Evolutionary conservation across 495 filamentous ascomycete genomes (phyloP), one percentile per base, ranked within the genome.

Genomic region (Thermochaetoides thermophila): DNA sequence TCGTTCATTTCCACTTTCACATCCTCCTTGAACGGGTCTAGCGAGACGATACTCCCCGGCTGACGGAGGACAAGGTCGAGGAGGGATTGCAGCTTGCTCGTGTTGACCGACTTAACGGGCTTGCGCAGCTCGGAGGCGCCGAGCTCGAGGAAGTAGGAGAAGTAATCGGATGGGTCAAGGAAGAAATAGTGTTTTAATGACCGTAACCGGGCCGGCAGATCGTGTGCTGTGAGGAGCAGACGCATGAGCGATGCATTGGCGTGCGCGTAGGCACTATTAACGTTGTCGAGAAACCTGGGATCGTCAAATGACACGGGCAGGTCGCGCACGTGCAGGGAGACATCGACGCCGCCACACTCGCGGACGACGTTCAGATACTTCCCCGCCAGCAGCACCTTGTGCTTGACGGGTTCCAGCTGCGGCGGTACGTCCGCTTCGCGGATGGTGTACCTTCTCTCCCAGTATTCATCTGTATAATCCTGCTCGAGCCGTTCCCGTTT

Each of bases 161-260:
- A 97, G 56, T 93, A 97, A 49, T 97, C 89, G 1, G 89, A 95
- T 3, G 85, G 78, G 43, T 96, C 87, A 25, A 96, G 74, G 69
- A 97, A 97, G 59, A 95, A 97, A 59, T 97, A 97, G 54, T 96
- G 91, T 56, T 97, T 97, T 14, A 97, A 59, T 3, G 85, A 94
- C 13, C 78, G 69, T 23, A 97, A 66, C 27, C 89, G 69, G 12
- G 80, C 81, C 0, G 86, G 85, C 14, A 97, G 71, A 4, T 76
- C 80, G 50, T 97, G 89, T 7, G 89, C 87, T 0, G 87, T 95
- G 7, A 97, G 63, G 8, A 97, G 78, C 3, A 97, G 67, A 31
- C 83, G 75, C 49, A 97, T 71, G n/a, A 97, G 64, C 3, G 85
- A 93, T 25, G 84, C 75, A 54, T 97, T 97, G 17, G 89, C 89